A percentile compares a stretch with the other conserved stretches of the same genome.
Evolutionary conservation across 2,329 filamentous ascomycete genomes (phyloP).

Genomic region (Cadophora malorum): DNA sequence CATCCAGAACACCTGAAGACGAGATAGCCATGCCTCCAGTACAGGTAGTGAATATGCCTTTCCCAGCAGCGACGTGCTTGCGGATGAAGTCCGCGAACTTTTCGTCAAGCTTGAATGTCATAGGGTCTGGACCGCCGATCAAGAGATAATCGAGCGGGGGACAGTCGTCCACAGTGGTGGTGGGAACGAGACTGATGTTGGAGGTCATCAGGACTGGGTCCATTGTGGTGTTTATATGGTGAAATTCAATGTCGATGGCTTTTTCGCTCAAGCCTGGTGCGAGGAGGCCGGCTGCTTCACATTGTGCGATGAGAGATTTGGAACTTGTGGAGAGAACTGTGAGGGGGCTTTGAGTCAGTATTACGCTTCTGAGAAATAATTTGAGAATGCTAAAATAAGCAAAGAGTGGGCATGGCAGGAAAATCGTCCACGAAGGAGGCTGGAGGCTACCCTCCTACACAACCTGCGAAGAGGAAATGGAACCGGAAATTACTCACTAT

Average conservation of each 20-base stretch:
- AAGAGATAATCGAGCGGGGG: conserved; percentile 50
- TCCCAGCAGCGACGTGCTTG: conserved; percentile 47
- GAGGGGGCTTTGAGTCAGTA: too few species aligned
- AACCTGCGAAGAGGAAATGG: too few species aligned
- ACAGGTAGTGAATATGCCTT: conserved; percentile 48
- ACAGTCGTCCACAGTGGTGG: conserved; percentile 42
- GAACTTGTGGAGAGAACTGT: conserved; percentile 34
- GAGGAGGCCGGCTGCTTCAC: background rate
- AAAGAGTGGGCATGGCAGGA: too few species aligned
- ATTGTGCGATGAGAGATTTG: conserved; percentile 13
- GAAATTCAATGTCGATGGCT: conserved; percentile 38
- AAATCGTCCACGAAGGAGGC: too few species aligned
- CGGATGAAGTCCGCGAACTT: conserved; percentile 46
- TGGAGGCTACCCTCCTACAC: too few species aligned
- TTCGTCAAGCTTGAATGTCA: conserved; percentile 42
- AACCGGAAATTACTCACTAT: conserved; percentile 17
- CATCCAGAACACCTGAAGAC: conserved; percentile 50
- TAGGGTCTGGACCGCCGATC: conserved; percentile 45
- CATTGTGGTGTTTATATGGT: conserved; percentile 39
- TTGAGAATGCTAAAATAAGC: too few species aligned
- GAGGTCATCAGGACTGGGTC: conserved; percentile 21
- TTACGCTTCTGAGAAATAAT: too few species aligned
- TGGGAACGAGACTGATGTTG: conserved; percentile 31
- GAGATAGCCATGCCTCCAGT: conserved; percentile 47
- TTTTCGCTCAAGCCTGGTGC: conserved; percentile 26